Conservation (phyloP, 768 basidiomycete species). For the Fistulinella prunicolor region DNA sequence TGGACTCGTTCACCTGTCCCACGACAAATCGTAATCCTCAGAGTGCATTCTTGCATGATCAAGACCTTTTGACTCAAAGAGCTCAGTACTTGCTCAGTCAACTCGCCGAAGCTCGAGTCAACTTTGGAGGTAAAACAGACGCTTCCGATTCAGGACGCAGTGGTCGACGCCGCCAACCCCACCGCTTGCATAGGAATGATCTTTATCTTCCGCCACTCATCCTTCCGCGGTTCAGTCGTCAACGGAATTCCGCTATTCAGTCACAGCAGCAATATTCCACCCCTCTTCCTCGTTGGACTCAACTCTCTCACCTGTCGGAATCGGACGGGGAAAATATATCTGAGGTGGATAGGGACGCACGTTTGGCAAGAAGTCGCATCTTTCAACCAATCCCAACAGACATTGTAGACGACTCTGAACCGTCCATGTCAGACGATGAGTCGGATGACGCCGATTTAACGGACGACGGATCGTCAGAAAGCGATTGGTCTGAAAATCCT, state of each 20-base stretch:
- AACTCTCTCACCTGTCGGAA: constrained; percentile 44
- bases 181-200: constrained; percentile 41
- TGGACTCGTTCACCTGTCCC: constrained; percentile 66
- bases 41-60: constrained; percentile 59
- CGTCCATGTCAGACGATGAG: constrained; percentile 66
- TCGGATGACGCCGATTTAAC: constrained; percentile 75
- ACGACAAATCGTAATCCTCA: constrained; percentile 60
- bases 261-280: constrained; percentile 8
- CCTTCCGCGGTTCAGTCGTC: constrained; percentile 27
- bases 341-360: constrained; percentile 68
- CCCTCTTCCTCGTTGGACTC: constrained; percentile 20
- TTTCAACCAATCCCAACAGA: constrained; percentile 30
- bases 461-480: constrained; percentile 40
- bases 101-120: constrained; percentile 14
- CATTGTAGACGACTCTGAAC: constrained; percentile 41
- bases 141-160: background rate
- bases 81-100: constrained; percentile 50
- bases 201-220: constrained; percentile 46
- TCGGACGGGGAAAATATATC: constrained; percentile 62
- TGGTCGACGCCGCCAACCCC: constrained; percentile 7
- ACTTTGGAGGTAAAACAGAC: background rate
- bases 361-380: constrained; percentile 65
- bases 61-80: constrained; percentile 70
- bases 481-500: constrained; percentile 42
- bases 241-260: constrained; percentile 1